phyloP scores from a whole-genome alignment of 352 stramenopile species.

The Aphanomyces invadans region DNA sequence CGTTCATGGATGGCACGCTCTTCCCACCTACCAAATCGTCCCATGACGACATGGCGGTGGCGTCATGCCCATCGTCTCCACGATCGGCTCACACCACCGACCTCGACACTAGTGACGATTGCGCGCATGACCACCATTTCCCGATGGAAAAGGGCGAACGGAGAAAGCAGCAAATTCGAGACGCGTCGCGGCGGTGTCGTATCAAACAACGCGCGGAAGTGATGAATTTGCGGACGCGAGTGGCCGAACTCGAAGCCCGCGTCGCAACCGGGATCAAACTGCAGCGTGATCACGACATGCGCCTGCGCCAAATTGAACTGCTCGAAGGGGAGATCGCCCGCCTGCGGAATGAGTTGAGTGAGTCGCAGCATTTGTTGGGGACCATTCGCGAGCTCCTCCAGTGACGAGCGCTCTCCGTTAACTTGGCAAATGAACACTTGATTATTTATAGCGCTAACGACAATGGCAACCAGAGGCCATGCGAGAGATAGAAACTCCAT shows the following conservation, averaged over 20 bases:
- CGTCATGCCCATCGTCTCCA: slow-evolving; percentile 39
- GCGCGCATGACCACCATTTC: slow-evolving; percentile 45
- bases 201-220: slow-evolving; percentile 82
- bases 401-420: neutral
- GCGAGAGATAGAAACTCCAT: no score
- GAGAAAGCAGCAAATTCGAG: slow-evolving; percentile 64
- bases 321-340: neutral
- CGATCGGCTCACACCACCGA: slow-evolving; percentile 34
- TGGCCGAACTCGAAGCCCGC: slow-evolving; percentile 59
- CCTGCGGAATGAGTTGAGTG: neutral
- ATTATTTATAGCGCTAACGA: no score
- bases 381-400: neutral
- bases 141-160: slow-evolving; percentile 72
- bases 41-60: slow-evolving; percentile 18
- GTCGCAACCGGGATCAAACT: neutral
- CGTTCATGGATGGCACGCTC: slow-evolving; percentile 21
- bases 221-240: slow-evolving; percentile 65
- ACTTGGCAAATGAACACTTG: no score
- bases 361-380: neutral
- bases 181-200: slow-evolving; percentile 61
- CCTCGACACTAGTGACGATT: slow-evolving; percentile 50
- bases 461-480: no score
- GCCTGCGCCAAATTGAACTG: neutral
- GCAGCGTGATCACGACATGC: neutral
- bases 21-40: neutral